Conservation (phyloP, 140 eudicot species). For the Stevia rebaudiana region DNA sequence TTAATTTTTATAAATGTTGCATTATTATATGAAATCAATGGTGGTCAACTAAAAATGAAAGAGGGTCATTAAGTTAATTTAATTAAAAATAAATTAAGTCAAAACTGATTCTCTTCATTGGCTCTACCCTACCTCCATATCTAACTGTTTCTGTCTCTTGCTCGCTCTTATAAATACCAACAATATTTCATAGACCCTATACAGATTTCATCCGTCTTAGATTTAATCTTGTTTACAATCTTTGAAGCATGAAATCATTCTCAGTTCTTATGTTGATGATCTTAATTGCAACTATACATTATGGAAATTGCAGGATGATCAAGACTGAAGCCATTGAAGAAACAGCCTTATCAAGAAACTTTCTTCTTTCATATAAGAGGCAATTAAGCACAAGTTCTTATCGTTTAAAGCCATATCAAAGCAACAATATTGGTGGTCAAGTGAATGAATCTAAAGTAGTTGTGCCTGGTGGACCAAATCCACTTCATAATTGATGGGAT, state of each 20-base stretch:
- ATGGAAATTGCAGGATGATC: conserved; percentile 27
- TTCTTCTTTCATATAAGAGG: conserved; percentile 22
- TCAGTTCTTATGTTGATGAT: conserved; percentile 25
- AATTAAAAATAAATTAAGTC: conserved; percentile 12
- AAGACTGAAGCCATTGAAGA: conserved; percentile 13
- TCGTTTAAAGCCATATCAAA: conserved; percentile 29
- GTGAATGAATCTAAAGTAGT: conserved; percentile 30
- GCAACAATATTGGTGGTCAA: conserved; percentile 10
- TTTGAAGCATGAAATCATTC: conserved; percentile 23
- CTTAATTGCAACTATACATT: conserved; percentile 24
- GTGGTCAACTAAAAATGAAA: conserved; percentile 29
- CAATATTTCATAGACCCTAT: conserved; percentile 16
- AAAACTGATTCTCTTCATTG: conserved; percentile 26
- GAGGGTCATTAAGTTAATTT: conserved; percentile 29
- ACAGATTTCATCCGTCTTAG: conserved; percentile 20
- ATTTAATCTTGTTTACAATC: not conserved
- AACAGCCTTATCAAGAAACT: conserved; percentile 20
- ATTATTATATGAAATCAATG: conserved; percentile 18
- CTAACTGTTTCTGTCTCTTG: conserved; percentile 30
- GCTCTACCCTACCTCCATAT: conserved; percentile 20
- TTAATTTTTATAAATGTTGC: not conserved
- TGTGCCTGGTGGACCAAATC: conserved; percentile 77
- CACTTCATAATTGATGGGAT: conserved; percentile 58
- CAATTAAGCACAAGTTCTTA: conserved; percentile 21
- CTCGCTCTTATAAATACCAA: conserved; percentile 19